Evolutionary conservation across 257 asterid genomes (phyloP), one percentile per base, ranked within the genome.

Genomic region (Nicotiana sylvestris): DNA sequence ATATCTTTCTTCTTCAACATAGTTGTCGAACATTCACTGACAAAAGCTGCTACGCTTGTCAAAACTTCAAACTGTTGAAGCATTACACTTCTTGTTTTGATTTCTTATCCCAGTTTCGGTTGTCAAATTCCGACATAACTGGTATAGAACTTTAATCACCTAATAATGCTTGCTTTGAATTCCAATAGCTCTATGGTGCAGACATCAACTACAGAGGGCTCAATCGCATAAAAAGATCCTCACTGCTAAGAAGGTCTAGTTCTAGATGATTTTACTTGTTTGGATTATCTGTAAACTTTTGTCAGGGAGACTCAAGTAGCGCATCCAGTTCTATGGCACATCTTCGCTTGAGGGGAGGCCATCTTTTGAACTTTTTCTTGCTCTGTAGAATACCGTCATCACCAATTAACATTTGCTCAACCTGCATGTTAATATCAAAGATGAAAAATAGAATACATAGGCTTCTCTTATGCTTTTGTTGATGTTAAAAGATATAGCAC

Each of bases 271-370:
- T 30, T 82, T 83, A 86, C 62, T 77, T 83, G 85, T 53, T 77
- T 83, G 82, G 84, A 29, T 82, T 84, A 29, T 82, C 30, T 3
- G 85, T 62, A 21, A 7, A 2, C 5, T 43, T 21, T 33, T 86
- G 81, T 83, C 84, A 85, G 33, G 83, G 77, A 6, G 88, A 68
- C 88, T 85, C 86, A 85, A 30, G 66, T 27, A 29, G 16, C 3
- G 78, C 18, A 46, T 81, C 83, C 80, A 86, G 55, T 76, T 88
- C 92, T 86, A 90, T 72, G 4, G 91, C 91, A 67, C 76, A 80
- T 51, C 89, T 62, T 82, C 97, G 87, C 87, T 87, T 91, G 17
- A 93, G 91, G 1, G 94, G 92, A 10, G 95, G 95, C 89, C 98
- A 84, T 81, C 89, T 95, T 66, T 89, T 91, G 85, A 93, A 91